Percentiles rank a stretch among this genome's conserved stretches.
phyloP scores from a whole-genome alignment of 768 basidiomycete genomes.

The Kwoniella botswanensis region DNA sequence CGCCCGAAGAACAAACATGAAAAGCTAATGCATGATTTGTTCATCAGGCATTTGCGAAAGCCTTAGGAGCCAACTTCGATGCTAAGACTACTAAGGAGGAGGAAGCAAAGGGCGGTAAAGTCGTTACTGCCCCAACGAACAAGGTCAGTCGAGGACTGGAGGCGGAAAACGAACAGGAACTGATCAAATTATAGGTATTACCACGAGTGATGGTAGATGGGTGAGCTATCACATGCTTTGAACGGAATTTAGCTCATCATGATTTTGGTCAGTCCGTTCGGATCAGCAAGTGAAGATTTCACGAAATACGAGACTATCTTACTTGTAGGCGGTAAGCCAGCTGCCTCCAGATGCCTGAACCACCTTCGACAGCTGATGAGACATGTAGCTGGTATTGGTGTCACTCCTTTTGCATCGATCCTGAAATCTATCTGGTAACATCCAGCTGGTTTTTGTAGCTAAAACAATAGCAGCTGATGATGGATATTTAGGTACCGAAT shows the following conservation, averaged over 20 bases:
- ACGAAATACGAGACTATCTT: constrained; percentile 83
- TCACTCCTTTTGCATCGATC: constrained; percentile 88
- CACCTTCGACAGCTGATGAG: not conserved
- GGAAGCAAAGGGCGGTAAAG: constrained; percentile 62
- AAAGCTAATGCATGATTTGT: too few species aligned
- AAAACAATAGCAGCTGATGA: not conserved
- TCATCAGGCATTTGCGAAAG: constrained; percentile 69
- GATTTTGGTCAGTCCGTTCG: constrained; percentile 70
- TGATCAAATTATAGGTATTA: constrained; percentile 68
- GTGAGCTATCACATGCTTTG: constrained; percentile 19
- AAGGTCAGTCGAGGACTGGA: constrained; percentile 27
- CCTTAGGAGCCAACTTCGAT: constrained; percentile 82
- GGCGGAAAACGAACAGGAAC: not conserved
- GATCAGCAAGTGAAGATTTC: constrained; percentile 88
- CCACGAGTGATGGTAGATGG: constrained; percentile 94
- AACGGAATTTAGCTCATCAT: not conserved
- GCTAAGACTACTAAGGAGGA: constrained; percentile 61
- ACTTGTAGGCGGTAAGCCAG: constrained; percentile 68
- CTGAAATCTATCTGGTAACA: constrained; percentile 80
- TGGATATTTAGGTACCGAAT: constrained; percentile 69
- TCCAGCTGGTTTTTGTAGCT: not conserved
- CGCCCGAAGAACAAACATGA: not conserved
- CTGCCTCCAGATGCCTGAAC: not conserved
- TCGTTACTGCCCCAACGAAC: constrained; percentile 59
- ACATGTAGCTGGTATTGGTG: constrained; percentile 81